Percentiles rank a stretch among this genome's conserved stretches.
Conservation (phyloP, 1,284 basidiomycete genomes). For the Leccinum solheimii region DNA sequence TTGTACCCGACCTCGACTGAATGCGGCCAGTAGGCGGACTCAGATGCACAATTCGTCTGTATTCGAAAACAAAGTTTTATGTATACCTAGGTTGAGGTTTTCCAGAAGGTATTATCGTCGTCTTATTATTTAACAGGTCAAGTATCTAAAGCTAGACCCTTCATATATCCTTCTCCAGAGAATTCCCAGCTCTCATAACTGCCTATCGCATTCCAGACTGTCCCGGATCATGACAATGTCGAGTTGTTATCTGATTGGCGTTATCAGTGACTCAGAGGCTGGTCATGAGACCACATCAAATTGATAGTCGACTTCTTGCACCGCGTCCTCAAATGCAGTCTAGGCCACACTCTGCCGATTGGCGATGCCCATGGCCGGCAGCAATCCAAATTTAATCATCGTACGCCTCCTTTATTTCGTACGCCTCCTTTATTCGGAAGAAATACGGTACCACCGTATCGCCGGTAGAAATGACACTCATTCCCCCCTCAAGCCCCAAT, state of each 20-base stretch:
- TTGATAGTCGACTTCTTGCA: neutral
- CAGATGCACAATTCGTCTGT: neutral
- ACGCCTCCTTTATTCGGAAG: neutral
- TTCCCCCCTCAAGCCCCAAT: neutral
- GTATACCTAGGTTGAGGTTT: neutral
- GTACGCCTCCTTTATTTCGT: neutral
- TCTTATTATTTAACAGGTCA: neutral
- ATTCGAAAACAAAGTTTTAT: neutral
- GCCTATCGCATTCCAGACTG: neutral
- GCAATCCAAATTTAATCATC: neutral
- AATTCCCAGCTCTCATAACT: neutral
- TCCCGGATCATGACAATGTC: neutral
- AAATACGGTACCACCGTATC: neutral
- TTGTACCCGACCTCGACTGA: conserved; percentile 21
- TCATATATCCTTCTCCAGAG: neutral
- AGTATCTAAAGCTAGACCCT: neutral
- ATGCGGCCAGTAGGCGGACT: neutral
- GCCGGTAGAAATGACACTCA: neutral
- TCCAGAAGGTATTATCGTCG: neutral
- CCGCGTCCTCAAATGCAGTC: neutral
- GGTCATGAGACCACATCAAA: neutral
- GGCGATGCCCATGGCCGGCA: neutral
- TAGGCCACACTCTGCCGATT: neutral
- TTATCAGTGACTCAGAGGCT: neutral
- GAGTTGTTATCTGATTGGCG: neutral